A percentile compares a stretch with the other conserved stretches of the same genome.
These are phyloP conservation scores for Diplotaxis tenuifolia DNA, from an alignment of 345 rosid species.

Conservation along the genomic window DNA sequence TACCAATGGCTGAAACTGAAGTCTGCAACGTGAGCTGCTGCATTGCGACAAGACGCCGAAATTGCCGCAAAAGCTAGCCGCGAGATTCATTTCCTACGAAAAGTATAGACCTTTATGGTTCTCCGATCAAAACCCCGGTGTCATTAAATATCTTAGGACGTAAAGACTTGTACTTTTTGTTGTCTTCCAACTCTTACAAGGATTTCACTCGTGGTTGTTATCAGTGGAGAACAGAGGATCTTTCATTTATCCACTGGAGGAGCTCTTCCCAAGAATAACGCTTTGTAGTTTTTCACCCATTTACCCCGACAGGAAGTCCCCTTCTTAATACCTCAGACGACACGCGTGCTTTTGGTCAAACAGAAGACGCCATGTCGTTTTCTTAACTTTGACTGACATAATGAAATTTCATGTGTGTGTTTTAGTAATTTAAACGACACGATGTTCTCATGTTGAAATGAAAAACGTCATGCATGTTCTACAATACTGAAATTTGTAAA, in stretches of 20 bases:
- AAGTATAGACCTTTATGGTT: conserved; percentile 8
- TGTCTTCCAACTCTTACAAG: not conserved
- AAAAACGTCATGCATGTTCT: not conserved
- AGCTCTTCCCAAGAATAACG: conserved; percentile 32
- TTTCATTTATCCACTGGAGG: conserved; percentile 44
- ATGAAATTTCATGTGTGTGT: not conserved
- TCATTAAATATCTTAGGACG: conserved; percentile 17
- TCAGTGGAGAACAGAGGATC: conserved; percentile 27
- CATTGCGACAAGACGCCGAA: conserved; percentile 47
- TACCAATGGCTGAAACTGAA: conserved; percentile 54
- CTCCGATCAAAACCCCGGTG: conserved; percentile 22
- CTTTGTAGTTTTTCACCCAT: not conserved
- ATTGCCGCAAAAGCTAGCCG: conserved; percentile 54
- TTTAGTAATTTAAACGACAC: not conserved
- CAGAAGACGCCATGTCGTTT: not conserved
- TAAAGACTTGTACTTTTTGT: not conserved
- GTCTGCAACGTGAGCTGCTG: conserved; percentile 47
- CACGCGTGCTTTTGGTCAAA: not conserved
- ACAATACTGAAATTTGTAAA: not conserved
- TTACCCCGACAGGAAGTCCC: not conserved
- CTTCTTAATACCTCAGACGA: not conserved
- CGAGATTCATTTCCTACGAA: conserved; percentile 50
- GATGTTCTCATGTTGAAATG: not conserved
- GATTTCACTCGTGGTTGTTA: conserved; percentile 36
- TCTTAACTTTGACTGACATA: not conserved